phyloP scores from a whole-genome alignment of 1,284 basidiomycete genomes.

The Ustilago shanxiensis region DNA sequence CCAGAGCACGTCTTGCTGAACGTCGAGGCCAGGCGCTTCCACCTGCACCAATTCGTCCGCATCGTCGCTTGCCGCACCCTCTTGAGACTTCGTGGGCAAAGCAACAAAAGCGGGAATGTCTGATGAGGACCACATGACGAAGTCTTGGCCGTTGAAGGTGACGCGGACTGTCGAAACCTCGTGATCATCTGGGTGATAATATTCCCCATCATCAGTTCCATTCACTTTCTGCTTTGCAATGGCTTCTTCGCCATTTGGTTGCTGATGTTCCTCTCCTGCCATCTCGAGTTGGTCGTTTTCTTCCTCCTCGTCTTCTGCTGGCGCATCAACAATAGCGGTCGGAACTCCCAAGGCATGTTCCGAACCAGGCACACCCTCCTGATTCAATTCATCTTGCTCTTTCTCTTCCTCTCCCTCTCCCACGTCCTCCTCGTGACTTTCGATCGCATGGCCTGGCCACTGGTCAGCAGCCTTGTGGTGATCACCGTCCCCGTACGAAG shows the following conservation, averaged over 20 bases:
- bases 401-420: conserved; percentile 1
- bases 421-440: not conserved
- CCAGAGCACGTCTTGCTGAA: conserved; percentile 53
- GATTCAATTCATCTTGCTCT: conserved; percentile 18
- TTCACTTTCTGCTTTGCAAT: conserved; percentile 9
- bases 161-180: conserved; percentile 44
- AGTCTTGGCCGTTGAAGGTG: conserved; percentile 66
- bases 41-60: conserved; percentile 34
- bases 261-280: not conserved
- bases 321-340: not conserved
- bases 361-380: not conserved
- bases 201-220: conserved; percentile 1
- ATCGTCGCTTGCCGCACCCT: not conserved
- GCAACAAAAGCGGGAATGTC: conserved; percentile 38
- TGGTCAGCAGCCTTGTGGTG: not conserved
- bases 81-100: not conserved
- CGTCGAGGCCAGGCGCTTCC: conserved; percentile 53
- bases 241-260: conserved; percentile 5
- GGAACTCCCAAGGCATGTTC: not conserved
- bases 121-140: conserved; percentile 55
- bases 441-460: not conserved
- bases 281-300: conserved; percentile 17
- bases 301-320: not conserved
- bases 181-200: conserved; percentile 17
- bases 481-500: not conserved